phyloP scores from a whole-genome alignment of 202 grass and related monocot species.

The Carex sylvatica region DNA sequence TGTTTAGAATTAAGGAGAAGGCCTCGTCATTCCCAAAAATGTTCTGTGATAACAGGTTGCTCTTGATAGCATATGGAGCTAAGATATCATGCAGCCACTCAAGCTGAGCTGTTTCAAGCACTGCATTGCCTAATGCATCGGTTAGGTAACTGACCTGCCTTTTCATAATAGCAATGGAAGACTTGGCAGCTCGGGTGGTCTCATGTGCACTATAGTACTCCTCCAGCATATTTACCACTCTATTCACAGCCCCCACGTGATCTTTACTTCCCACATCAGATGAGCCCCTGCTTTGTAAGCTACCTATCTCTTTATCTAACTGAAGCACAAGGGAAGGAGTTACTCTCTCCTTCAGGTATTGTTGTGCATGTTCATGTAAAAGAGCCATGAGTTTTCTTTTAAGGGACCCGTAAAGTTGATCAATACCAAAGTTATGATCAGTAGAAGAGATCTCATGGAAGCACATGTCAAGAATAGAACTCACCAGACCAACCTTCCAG shows the following conservation, averaged over 20 bases:
- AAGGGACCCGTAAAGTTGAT: constrained; percentile 72
- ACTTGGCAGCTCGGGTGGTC: constrained; percentile 65
- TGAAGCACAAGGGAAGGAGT: constrained; percentile 49
- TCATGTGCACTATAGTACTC: constrained; percentile 92
- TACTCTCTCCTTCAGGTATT: constrained; percentile 64
- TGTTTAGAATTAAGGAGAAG: constrained; percentile 57
- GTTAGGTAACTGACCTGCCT: constrained; percentile 74
- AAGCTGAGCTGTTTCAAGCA: constrained; percentile 71
- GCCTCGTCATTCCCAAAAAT: constrained; percentile 71
- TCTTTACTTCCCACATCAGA: constrained; percentile 56
- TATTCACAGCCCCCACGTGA: constrained; percentile 51
- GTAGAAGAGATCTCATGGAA: constrained; percentile 82
- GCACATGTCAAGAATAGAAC: constrained; percentile 80
- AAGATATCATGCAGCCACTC: constrained; percentile 94
- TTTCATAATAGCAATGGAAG: constrained; percentile 74
- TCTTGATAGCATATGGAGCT: constrained; percentile 50
- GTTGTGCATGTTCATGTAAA: constrained; percentile 61
- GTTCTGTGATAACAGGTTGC: constrained; percentile 67
- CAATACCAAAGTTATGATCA: constrained; percentile 63
- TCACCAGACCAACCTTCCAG: constrained; percentile 80
- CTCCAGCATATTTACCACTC: constrained; percentile 70
- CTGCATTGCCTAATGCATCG: constrained; percentile 60
- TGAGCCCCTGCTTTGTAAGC: constrained; percentile 36
- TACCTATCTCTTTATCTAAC: constrained; percentile 68
- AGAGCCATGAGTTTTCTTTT: constrained; percentile 74